Evolutionary conservation across 2,329 filamentous ascomycete species (phyloP).

Genomic region (Xylariaceae sp.): DNA sequence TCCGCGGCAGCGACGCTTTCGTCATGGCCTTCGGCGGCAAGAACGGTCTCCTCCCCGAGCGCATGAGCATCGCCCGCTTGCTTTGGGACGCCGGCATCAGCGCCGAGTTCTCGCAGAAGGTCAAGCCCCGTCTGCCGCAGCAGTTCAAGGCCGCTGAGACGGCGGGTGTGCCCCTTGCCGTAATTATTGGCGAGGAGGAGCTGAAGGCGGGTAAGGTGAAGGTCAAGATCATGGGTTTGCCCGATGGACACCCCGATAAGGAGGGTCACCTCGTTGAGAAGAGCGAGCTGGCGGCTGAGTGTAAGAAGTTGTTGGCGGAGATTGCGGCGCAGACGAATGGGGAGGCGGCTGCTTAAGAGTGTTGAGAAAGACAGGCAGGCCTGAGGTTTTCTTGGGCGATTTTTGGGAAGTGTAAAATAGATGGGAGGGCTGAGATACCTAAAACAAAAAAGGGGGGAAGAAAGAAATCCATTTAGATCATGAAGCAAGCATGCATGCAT

Average conservation of each 20-base stretch:
- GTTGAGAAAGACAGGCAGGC: too few species aligned
- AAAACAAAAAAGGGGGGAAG: too few species aligned
- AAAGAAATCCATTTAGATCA: too few species aligned
- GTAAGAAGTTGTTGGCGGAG: constrained; percentile 12
- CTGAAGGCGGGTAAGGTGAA: constrained; percentile 76
- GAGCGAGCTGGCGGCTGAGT: constrained; percentile 12
- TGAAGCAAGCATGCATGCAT: too few species aligned
- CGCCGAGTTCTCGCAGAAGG: constrained; percentile 85
- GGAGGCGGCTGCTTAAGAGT: background rate
- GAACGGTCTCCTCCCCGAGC: constrained; percentile 72
- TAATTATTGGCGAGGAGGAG: constrained; percentile 91
- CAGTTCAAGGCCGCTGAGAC: constrained; percentile 90
- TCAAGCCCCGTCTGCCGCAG: constrained; percentile 78
- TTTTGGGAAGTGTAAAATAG: too few species aligned
- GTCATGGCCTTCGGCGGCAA: constrained; percentile 94
- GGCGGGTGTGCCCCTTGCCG: constrained; percentile 73
- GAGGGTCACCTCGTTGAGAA: constrained; percentile 66
- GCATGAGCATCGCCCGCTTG: constrained; percentile 70
- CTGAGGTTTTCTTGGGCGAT: too few species aligned
- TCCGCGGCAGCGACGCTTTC: constrained; percentile 60
- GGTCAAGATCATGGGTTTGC: constrained; percentile 69
- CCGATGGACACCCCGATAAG: constrained; percentile 84
- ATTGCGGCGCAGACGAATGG: constrained; percentile 10
- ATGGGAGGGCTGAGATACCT: too few species aligned
- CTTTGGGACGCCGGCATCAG: constrained; percentile 88